phyloP scores from a whole-genome alignment of 179 eudicot genomes.

The Spergularia azorica region DNA sequence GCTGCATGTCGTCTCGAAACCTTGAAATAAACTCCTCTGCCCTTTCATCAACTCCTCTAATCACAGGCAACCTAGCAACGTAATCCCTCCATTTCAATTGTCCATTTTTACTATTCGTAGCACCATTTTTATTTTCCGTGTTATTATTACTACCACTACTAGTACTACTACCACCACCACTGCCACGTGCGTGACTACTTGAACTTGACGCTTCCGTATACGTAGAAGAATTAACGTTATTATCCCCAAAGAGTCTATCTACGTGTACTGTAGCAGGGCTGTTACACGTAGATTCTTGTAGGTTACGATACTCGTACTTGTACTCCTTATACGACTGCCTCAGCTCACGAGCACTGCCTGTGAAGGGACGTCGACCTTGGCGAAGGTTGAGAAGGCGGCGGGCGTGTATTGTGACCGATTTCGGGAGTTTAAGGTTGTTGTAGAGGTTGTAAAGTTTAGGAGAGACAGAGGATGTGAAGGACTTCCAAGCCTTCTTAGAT shows the following conservation, averaged over 20 bases:
- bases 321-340: conserved; percentile 5
- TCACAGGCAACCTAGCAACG: conserved; percentile 27
- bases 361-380: background rate
- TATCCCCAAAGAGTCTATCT: conserved; percentile 38
- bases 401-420: conserved; percentile 12
- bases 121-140: background rate
- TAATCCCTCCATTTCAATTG: conserved; percentile 34
- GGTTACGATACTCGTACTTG: conserved; percentile 18
- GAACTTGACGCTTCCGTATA: background rate
- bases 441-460: conserved; percentile 26
- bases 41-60: conserved; percentile 62
- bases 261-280: conserved; percentile 39
- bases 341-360: background rate
- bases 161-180: background rate
- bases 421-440: conserved; percentile 19
- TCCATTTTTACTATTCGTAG: background rate
- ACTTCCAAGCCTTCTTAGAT: conserved; percentile 36
- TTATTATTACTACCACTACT: background rate
- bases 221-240: background rate
- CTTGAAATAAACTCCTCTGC: conserved; percentile 76
- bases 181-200: no score
- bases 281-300: conserved; percentile 14
- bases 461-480: conserved; percentile 27
- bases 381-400: conserved; percentile 18
- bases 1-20: conserved; percentile 53